Base-by-base conservation (phyloP, 257 asterid species). In the Nicotiana otophora region DNA sequence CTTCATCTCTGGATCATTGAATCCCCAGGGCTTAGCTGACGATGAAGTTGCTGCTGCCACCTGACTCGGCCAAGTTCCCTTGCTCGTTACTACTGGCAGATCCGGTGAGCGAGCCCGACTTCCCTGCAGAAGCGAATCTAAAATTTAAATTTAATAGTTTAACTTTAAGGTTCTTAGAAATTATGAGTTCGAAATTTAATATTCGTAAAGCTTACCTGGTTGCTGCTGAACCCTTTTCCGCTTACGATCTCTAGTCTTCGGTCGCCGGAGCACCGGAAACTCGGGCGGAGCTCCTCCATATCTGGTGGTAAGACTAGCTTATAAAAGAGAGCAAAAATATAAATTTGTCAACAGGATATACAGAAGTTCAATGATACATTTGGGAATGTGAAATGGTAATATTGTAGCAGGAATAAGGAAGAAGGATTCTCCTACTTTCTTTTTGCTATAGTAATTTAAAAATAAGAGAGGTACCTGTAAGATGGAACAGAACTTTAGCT, bases 1-100 rank as follows among this genome's bases (percentile, higher is more conserved):
- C 87, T 88, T 91, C 97, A 87, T 88, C 85, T 89, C 94, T 36
- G 93, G 86, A 58, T 92, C 95, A n/a, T 81, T 83, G 80, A 93
- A 90, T 67, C 93, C 87, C 98, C 95, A 88, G 1, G 94, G 90
- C 92, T 88, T 91, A 60, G 89, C 80, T 75, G 77, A 53, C 6
- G 80, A 64, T 2, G 85, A 61, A 3, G 88, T 79, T 79, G 87
- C 64, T 64, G 83, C 65, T 58, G 85, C 82, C 83, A 28, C 87
- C 80, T 85, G 81, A 4, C 81, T 81, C 15, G 81, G 55, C 48
- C 83, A 70, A 10, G 78, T 70, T 46, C 80, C 80, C 63, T 9
- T 74, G 26, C 80, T 74, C 15, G 84, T 68, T 55, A 54, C 77
- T 51, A 65, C 85, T 16, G 61, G 81, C 17, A 82, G 82, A 82